Percentiles rank a stretch among this genome's conserved stretches.
Evolutionary conservation across 257 asterid species (phyloP).

Genomic region (Fraxinus cuspidata): DNA sequence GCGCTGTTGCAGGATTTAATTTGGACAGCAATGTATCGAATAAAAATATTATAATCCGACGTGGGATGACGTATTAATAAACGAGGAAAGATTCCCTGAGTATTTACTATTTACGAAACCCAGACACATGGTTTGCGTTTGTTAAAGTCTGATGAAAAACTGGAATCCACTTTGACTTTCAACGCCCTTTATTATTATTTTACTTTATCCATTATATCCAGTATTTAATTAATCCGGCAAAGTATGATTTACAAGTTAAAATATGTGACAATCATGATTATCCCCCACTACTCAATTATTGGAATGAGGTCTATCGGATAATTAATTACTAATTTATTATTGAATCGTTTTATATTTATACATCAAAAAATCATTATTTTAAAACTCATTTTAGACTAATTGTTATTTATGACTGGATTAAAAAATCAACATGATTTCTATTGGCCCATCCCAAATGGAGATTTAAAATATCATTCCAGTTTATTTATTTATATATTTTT

Average conservation of each 20-base stretch:
- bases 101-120: not conserved
- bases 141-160: constrained; percentile 32
- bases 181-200: constrained; percentile 19
- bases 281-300: not conserved
- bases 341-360: too few species aligned
- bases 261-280: constrained; percentile 19
- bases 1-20: constrained; percentile 28
- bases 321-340: not conserved
- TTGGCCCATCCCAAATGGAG: too few species aligned
- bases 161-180: constrained; percentile 34
- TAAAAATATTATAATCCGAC: not conserved
- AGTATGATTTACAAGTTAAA: constrained; percentile 7
- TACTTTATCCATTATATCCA: not conserved
- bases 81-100: constrained; percentile 12
- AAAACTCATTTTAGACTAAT: too few species aligned
- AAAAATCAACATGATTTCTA: too few species aligned
- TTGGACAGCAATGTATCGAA: constrained; percentile 34
- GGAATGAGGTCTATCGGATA: not conserved
- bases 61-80: constrained; percentile 28
- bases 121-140: constrained; percentile 42
- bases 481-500: too few species aligned
- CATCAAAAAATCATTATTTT: too few species aligned
- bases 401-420: too few species aligned
- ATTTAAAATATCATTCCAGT: too few species aligned
- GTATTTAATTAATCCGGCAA: not conserved